Evolutionary conservation across 2,329 filamentous ascomycete genomes (phyloP).

Genomic region (Pseudopyricularia javanii): DNA sequence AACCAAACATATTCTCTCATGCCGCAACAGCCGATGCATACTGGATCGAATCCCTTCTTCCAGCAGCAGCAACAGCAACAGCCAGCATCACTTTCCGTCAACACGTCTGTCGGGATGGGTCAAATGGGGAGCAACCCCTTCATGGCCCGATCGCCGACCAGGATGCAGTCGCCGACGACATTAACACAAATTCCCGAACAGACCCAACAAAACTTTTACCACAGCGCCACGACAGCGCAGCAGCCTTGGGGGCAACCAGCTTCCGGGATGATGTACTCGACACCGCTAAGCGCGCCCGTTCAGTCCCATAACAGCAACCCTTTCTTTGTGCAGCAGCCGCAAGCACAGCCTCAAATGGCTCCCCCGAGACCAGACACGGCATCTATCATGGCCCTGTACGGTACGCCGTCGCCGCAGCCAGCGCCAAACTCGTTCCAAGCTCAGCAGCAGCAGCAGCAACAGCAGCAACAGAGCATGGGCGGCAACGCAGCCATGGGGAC

Average conservation of each 20-base stretch:
- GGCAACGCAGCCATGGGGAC: constrained; percentile 10
- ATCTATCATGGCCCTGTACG: constrained; percentile 66
- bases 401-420: constrained; percentile 30
- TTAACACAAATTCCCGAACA: constrained; percentile 42
- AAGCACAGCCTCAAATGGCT: constrained; percentile 14
- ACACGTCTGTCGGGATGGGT: constrained; percentile 16
- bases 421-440: constrained; percentile 24
- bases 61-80: constrained; percentile 17
- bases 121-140: constrained; percentile 33
- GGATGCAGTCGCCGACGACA: constrained; percentile 32
- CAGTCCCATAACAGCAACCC: constrained; percentile 15
- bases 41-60: constrained; percentile 42
- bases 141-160: constrained; percentile 30
- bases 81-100: constrained; percentile 21
- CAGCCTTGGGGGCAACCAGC: constrained; percentile 4
- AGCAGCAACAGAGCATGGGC: constrained; percentile 16
- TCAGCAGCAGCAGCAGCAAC: constrained; percentile 16
- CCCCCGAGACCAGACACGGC: constrained; percentile 51
- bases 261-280: not conserved
- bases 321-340: constrained; percentile 14
- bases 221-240: constrained; percentile 5
- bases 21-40: constrained; percentile 22
- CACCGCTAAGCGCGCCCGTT: not conserved
- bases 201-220: constrained; percentile 24
- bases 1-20: constrained; percentile 28